Evolutionary conservation across 345 rosid species (phyloP), one percentile per base, ranked within the genome.

Genomic region (Camelina sativa): DNA sequence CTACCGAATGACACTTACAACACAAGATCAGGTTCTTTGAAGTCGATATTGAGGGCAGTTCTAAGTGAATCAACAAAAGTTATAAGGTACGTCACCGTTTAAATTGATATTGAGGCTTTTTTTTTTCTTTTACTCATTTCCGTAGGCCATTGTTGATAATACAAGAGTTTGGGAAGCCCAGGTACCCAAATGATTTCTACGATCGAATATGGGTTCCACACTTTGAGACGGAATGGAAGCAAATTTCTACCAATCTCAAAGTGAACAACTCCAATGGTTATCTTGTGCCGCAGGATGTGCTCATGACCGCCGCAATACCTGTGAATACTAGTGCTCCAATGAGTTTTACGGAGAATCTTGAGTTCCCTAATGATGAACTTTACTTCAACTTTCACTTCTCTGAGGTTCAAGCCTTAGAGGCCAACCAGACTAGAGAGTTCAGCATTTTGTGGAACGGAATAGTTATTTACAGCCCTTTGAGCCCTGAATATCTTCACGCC

Each of bases 261-360:
- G 34, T 1, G 6, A 6, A 6, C 35, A 32, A 5, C 1, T 6
- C 35, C 35, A 32, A 32, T 32, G 1, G 1, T 0, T 32, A 32
- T 32, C 7, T 6, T 32, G 1, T 7, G 7, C 35, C 35, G 1
- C 0, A 32, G 0, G 35, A 32, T 32, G 8, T 32, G 0, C 80
- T 82, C 76, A 76, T 19, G 10, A 80, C 67, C 6, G 84, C 89
- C 0, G 81, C 79, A 5, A 71, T 55, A n/a, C 81, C 88, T 7
- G 35, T 4, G n/a, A 71, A 80, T 74, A 74, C 16, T 1, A 69
- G 37, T 25, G 71, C 30, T 1, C 60, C 82, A 1, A 53, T 86
- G 40, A 19, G 0, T 2, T 11, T 20, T 23, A 23, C 19, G 4
- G 72, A 28, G 7, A 0, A 6, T 22, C 76, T 16, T 9, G 35